Conservation (phyloP, 2,329 filamentous ascomycete species). For the Periconia digitata region DNA sequence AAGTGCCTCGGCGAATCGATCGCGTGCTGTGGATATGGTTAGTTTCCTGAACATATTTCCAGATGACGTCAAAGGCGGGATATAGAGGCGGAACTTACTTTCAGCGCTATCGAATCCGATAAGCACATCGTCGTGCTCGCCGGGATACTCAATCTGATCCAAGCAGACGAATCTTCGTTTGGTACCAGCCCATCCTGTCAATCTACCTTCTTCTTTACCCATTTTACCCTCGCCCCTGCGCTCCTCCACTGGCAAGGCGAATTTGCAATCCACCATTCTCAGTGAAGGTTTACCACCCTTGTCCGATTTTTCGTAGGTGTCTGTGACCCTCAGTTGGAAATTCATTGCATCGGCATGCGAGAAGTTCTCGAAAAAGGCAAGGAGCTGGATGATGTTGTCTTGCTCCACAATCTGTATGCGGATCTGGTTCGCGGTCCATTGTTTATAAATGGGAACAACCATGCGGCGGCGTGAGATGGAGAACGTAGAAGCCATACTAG, state of each 20-base stretch:
- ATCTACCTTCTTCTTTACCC: slow-evolving; percentile 51
- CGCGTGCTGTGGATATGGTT: slow-evolving; percentile 43
- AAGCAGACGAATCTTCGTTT: slow-evolving; percentile 78
- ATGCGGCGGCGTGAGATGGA: slow-evolving; percentile 81
- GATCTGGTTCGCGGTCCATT: slow-evolving; percentile 82
- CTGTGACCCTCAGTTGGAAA: slow-evolving; percentile 80
- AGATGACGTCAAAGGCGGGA: background rate
- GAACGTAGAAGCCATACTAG: slow-evolving; percentile 66
- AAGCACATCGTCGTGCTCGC: slow-evolving; percentile 89
- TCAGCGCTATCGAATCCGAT: slow-evolving; percentile 79
- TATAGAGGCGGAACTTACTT: slow-evolving; percentile 56
- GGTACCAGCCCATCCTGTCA: slow-evolving; percentile 54
- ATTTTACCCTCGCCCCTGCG: slow-evolving; percentile 52
- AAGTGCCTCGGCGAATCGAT: slow-evolving; percentile 49
- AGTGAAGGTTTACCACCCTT: slow-evolving; percentile 65
- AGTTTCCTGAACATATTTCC: slow-evolving; percentile 17
- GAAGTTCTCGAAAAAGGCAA: slow-evolving; percentile 89
- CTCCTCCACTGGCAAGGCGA: slow-evolving; percentile 69
- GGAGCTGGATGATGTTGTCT: slow-evolving; percentile 73
- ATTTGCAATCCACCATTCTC: slow-evolving; percentile 86
- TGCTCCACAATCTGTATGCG: slow-evolving; percentile 79
- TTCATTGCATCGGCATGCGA: slow-evolving; percentile 86
- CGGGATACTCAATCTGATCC: slow-evolving; percentile 84
- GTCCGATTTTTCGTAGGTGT: slow-evolving; percentile 69
- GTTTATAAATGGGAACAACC: slow-evolving; percentile 92